These are phyloP conservation scores for Penstemon barbatus DNA, from an alignment of 257 asterid genomes.

Conservation along the genomic window DNA sequence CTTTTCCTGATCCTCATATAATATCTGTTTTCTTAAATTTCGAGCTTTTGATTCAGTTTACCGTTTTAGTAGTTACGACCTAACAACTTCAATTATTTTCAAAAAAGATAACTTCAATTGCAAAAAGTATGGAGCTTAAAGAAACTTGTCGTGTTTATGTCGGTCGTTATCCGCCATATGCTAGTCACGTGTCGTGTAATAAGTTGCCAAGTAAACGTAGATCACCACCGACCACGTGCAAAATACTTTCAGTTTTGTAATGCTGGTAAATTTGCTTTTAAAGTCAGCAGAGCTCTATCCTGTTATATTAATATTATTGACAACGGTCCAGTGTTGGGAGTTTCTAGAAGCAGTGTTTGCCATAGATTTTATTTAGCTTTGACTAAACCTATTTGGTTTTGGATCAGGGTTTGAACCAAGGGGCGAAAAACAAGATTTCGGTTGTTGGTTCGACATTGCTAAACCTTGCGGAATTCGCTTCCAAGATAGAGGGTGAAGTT, in stretches of 20 bases:
- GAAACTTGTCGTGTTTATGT: background rate
- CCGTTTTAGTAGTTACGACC: background rate
- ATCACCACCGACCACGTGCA: background rate
- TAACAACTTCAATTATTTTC: background rate
- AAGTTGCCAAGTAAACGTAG: slow-evolving; percentile 18
- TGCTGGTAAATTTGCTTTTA: background rate
- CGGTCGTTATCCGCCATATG: slow-evolving; percentile 1
- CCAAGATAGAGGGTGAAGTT: slow-evolving; percentile 55
- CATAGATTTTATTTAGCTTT: too few relatives aligned
- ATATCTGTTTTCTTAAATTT: background rate
- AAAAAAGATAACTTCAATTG: too few relatives aligned
- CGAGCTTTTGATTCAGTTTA: too few relatives aligned
- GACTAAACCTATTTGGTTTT: too few relatives aligned
- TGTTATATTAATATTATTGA: too few relatives aligned
- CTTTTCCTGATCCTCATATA: background rate
- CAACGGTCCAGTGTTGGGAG: too few relatives aligned
- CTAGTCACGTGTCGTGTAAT: background rate
- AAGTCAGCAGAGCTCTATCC: too few relatives aligned
- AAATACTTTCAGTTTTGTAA: background rate
- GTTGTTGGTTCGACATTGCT: slow-evolving; percentile 58
- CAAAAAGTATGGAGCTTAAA: background rate
- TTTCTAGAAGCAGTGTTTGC: too few relatives aligned
- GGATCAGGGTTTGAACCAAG: slow-evolving; percentile 61
- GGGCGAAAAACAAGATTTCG: slow-evolving; percentile 59
- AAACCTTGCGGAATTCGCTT: slow-evolving; percentile 80